Conservation (phyloP, 306 rosid species). For the Ceratonia siliqua region DNA sequence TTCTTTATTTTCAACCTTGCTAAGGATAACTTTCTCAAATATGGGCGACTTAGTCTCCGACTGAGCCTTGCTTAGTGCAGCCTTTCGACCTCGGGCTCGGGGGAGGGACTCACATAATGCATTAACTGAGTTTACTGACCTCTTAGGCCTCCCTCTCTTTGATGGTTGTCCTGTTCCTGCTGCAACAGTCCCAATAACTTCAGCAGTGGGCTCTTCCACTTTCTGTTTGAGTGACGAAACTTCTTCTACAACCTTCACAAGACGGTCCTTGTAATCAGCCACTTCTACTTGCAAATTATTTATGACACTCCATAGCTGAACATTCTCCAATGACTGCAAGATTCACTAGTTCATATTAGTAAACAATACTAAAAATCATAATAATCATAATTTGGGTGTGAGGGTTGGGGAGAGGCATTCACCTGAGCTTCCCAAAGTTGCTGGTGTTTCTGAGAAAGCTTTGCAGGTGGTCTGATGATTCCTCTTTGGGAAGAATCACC, state of each 20-base stretch:
- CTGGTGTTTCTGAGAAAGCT: constrained; percentile 53
- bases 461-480: constrained; percentile 33
- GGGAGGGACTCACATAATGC: constrained; percentile 31
- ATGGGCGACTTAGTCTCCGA: constrained; percentile 31
- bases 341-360: constrained; percentile 20
- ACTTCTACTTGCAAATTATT: constrained; percentile 51
- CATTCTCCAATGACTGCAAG: constrained; percentile 57
- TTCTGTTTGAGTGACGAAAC: constrained; percentile 45
- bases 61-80: constrained; percentile 24
- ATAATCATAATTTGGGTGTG: background rate
- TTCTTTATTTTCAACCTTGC: constrained; percentile 32
- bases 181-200: constrained; percentile 30
- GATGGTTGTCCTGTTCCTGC: constrained; percentile 30
- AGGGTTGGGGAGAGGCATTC: constrained; percentile 15
- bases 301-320: constrained; percentile 42
- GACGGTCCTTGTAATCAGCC: constrained; percentile 44
- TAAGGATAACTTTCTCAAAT: constrained; percentile 48
- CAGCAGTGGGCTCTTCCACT: constrained; percentile 34
- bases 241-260: constrained; percentile 46
- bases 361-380: constrained; percentile 1
- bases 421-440: constrained; percentile 66
- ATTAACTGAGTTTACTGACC: constrained; percentile 27
- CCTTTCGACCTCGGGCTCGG: constrained; percentile 31
- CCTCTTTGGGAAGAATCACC: constrained; percentile 41
- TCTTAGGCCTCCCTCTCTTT: constrained; percentile 58